A percentile compares a stretch with the other conserved stretches of the same genome.
Evolutionary conservation across 2,329 filamentous ascomycete species (phyloP).

Genomic region (Metarhizium robertsii): DNA sequence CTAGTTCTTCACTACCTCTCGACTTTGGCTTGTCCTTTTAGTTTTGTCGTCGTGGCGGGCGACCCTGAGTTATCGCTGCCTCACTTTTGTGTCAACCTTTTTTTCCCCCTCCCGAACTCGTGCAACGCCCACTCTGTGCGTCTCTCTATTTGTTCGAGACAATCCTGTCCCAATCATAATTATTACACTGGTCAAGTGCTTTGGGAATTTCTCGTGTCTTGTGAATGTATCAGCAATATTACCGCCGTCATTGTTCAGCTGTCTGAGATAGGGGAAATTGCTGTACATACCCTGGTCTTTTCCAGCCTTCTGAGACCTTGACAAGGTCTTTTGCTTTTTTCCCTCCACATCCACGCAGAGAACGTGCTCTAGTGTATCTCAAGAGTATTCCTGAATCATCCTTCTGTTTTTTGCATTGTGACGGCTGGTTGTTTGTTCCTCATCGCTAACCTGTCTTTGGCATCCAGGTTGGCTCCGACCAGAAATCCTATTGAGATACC

Average conservation of each 20-base stretch:
- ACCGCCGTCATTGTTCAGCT: neutral
- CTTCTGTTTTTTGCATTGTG: neutral
- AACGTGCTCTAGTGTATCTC: neutral
- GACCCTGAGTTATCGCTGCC: neutral
- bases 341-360: neutral
- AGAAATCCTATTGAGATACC: neutral
- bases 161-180: neutral
- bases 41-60: neutral
- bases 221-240: slow-evolving; percentile 1
- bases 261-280: neutral
- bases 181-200: neutral
- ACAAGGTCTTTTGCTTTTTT: neutral
- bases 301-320: neutral
- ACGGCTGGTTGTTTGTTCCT: neutral
- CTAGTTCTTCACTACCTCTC: neutral
- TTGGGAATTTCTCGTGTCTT: neutral
- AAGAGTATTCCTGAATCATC: neutral
- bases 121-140: neutral
- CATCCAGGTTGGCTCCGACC: neutral
- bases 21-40: neutral
- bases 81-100: neutral
- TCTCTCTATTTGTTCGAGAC: neutral
- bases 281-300: neutral
- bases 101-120: neutral
- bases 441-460: neutral